Base-by-base conservation (phyloP, 768 basidiomycete genomes). In the Mycena maculata region DNA sequence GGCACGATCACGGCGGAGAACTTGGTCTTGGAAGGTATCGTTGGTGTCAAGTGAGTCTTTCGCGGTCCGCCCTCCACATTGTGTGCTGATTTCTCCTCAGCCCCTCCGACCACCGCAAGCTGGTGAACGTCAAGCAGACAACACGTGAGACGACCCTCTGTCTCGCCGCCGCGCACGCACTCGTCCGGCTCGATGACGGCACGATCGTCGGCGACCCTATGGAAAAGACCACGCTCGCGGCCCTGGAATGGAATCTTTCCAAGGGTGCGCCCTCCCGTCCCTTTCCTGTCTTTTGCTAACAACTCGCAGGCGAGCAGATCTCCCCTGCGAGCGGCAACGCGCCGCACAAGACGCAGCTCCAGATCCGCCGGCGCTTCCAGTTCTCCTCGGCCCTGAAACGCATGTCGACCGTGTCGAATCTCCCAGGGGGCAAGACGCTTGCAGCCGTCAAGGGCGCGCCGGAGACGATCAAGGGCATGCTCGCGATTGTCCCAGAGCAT, bases 1-100 rank as follows among this genome's bases (percentile, higher is more conserved):
- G 98, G 97, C 25, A 99, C 98, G 0, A 98, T 99, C 71, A 99
- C 98, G 0, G 95, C 95, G 0, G 96, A 98, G 77, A 92, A 96
- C 76, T 81, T 99, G 15, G 95, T 98, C 10, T 85, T 99, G 1
- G 96, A 99, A 76, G 98, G 98, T 59, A 87, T 99, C 44, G 94
- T 87, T 28, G 98, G 96, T 57, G 85, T 98, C 48, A 87, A 95
- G 96, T 98, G 74, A 73, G 94, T 82, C 18, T n/a, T 22, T 22
- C 41, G 18, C 9, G 53, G 39, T 16, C 60, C 12, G 25, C 25
- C 31, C 71, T 61, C 64, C 66, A 49, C 38, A 48, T 60, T 28
- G 59, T 18, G 57, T n/a, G 58, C 38, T 74, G 58, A 47, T 55
- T 60, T 52, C 47, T 3, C 23, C n/a, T 2, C 67, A 95, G 94